These are phyloP conservation scores for Paracamarosporium sp. DNA, from an alignment of 2,329 filamentous ascomycete genomes.

Conservation along the genomic window DNA sequence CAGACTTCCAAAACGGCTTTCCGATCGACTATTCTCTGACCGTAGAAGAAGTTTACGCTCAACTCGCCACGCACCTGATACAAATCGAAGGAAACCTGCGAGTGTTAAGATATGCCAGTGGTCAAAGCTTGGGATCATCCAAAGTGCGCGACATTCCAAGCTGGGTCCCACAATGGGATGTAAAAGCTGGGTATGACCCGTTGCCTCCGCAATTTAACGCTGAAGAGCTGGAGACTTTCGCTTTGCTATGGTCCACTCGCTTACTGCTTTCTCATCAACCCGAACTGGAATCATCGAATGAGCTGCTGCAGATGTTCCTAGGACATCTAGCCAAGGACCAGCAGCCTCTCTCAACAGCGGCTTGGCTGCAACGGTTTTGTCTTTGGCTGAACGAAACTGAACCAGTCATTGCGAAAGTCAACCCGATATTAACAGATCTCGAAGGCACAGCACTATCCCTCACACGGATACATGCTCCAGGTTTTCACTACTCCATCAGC, in stretches of 20 bases:
- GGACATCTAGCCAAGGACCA: background rate
- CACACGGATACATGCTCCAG: background rate
- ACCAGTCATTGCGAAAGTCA: background rate
- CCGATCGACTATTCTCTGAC: conserved; percentile 16
- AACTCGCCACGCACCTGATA: conserved; percentile 9
- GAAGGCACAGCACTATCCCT: conserved; percentile 1
- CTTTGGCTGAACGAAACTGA: background rate
- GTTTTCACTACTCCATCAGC: background rate
- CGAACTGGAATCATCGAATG: background rate
- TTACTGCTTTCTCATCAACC: background rate
- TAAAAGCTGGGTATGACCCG: conserved; percentile 3
- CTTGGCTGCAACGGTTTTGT: background rate
- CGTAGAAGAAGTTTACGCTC: conserved; percentile 5
- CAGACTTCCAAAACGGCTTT: background rate
- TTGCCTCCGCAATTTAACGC: conserved; percentile 1
- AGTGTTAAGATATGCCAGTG: conserved; percentile 7
- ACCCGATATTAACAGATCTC: background rate
- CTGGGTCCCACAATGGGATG: conserved; percentile 17
- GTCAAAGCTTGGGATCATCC: background rate
- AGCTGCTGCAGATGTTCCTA: background rate
- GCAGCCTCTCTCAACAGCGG: background rate
- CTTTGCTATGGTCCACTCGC: background rate
- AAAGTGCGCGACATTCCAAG: background rate
- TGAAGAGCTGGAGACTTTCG: background rate
- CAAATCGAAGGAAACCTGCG: background rate